Percentiles rank a stretch among this genome's conserved stretches.
phyloP scores from a whole-genome alignment of 305 asterid genomes.

The Solanum hybrid region DNA sequence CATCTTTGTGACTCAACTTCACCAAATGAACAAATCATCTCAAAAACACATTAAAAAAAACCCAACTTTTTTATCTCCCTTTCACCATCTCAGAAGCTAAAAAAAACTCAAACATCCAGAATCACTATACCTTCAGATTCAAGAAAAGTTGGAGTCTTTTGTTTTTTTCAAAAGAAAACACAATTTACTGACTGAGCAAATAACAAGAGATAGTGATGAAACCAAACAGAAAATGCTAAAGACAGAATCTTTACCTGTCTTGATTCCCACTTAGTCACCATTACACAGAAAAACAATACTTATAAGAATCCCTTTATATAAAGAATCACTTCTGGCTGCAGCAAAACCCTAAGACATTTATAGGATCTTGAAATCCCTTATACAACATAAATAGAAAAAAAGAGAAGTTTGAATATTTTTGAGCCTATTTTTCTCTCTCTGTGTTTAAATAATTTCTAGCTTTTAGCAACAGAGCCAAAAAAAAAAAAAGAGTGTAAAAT shows the following conservation, averaged over 20 bases:
- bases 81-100: neutral
- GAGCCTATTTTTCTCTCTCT: neutral
- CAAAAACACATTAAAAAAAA: too few relatives aligned
- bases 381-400: neutral
- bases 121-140: neutral
- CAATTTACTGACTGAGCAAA: too few relatives aligned
- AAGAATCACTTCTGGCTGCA: neutral
- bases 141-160: neutral
- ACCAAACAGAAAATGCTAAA: too few relatives aligned
- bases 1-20: constrained; percentile 1
- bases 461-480: neutral
- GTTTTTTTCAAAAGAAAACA: neutral
- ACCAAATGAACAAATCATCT: too few relatives aligned
- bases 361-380: constrained; percentile 1
- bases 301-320: too few relatives aligned
- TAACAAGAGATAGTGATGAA: too few relatives aligned
- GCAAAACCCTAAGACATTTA: neutral
- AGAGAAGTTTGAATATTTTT: neutral
- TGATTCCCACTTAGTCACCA: too few relatives aligned
- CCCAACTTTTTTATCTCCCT: neutral
- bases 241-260: too few relatives aligned
- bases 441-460: neutral
- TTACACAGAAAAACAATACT: too few relatives aligned
- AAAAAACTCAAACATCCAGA: neutral
- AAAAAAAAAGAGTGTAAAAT: neutral